Evolutionary conservation across 2,329 filamentous ascomycete species (phyloP).

Genomic region (Stromatinia cepivora): DNA sequence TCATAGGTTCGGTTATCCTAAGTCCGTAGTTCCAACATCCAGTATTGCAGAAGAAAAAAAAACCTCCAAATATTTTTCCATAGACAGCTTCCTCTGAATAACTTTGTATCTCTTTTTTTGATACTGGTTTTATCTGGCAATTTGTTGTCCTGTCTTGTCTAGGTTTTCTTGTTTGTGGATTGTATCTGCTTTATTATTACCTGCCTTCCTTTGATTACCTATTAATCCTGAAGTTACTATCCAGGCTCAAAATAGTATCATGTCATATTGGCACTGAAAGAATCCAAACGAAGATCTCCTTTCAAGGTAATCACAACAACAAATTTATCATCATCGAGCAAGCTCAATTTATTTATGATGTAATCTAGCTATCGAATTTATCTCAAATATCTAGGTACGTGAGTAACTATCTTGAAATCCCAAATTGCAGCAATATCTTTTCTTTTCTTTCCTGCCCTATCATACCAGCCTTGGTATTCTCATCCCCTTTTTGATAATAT

Average conservation of each 20-base stretch:
- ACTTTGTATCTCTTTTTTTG: too few relatives aligned
- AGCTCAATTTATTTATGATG: neutral
- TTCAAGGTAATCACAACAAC: neutral
- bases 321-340: neutral
- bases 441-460: neutral
- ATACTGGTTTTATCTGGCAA: neutral
- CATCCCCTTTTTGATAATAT: constrained; percentile 4
- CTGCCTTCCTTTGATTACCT: neutral
- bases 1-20: too few relatives aligned
- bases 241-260: neutral
- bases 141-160: neutral
- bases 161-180: neutral
- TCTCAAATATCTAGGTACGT: constrained; percentile 17
- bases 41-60: accelerated
- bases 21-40: too few relatives aligned
- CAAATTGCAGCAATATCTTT: constrained; percentile 3
- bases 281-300: neutral
- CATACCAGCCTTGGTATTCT: neutral
- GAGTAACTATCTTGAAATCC: constrained; percentile 10
- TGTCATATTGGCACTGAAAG: neutral
- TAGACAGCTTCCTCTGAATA: too few relatives aligned
- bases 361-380: neutral
- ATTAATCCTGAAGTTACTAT: neutral
- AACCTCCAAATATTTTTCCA: neutral
- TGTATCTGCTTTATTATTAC: neutral